A percentile compares a stretch with the other conserved stretches of the same genome.
Conservation (phyloP, 768 basidiomycete genomes). For the Xanthoconium stramineum region DNA sequence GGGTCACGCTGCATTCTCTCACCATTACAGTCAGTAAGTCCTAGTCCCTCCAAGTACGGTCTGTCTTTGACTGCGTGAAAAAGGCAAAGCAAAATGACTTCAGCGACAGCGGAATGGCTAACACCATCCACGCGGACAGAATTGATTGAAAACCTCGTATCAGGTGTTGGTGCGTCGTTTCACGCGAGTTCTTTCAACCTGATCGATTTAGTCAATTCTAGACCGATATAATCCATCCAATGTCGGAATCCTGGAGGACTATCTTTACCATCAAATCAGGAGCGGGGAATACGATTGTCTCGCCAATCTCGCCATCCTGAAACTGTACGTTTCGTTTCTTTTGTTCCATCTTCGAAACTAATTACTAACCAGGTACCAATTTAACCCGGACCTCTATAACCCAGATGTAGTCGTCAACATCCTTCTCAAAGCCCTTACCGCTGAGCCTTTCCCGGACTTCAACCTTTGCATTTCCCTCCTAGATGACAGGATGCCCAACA, state of each 20-base stretch:
- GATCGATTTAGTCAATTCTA: slow-evolving; percentile 30
- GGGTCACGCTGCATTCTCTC: no score
- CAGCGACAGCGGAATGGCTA: slow-evolving; percentile 59
- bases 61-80: slow-evolving; percentile 3
- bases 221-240: slow-evolving; percentile 98
- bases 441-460: slow-evolving; percentile 88
- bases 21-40: no score
- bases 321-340: slow-evolving; percentile 55
- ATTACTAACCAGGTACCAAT: slow-evolving; percentile 71
- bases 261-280: slow-evolving; percentile 91
- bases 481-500: slow-evolving; percentile 60
- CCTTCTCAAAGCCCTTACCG: slow-evolving; percentile 86
- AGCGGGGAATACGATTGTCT: slow-evolving; percentile 91
- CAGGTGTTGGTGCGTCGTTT: slow-evolving; percentile 71
- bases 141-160: slow-evolving; percentile 87
- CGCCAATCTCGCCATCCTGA: slow-evolving; percentile 92
- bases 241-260: slow-evolving; percentile 90
- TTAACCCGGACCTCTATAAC: slow-evolving; percentile 91
- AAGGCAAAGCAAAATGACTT: slow-evolving; percentile 19
- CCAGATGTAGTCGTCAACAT: slow-evolving; percentile 92
- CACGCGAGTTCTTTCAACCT: background rate
- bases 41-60: no score
- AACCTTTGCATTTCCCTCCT: slow-evolving; percentile 92
- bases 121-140: slow-evolving; percentile 77
- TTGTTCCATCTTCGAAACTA: background rate